Base-by-base conservation (phyloP, 2,329 filamentous ascomycete species). In the Aureobasidium sp. region DNA sequence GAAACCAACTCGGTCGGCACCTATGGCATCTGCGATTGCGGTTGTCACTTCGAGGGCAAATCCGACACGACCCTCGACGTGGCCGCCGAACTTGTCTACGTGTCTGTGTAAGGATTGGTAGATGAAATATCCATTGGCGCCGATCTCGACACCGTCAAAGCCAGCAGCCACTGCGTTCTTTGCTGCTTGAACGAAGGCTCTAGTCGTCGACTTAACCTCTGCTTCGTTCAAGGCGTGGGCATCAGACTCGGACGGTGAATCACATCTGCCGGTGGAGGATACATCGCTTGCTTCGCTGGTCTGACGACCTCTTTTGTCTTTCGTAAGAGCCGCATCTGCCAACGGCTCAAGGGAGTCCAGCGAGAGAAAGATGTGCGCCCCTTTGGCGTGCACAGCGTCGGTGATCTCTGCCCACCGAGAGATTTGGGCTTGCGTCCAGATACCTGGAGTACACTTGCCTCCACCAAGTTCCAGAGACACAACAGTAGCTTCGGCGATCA, bases 51-150 rank as follows among this genome's bases (percentile, higher is more conserved):
- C 82, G 10, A 85, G 61, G 0, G 73, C 76, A 63, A 85, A 79
- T 21, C 81, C 69, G 53, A 77, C 66, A 63, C 83, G 74, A 65
- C 81, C 79, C 72, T 77, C 76, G 10, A 80, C 69, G 39, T 72
- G 76, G 7, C 79, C 79, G 6, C 72, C 80, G 72, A 72, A 81
- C 58, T 52, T 66, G 63, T 82, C 80, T 2, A 73, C 81, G 2
- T 84, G 77, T 49, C 75, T 74, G 65, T 83, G 86, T 16, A 88
- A 74, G 70, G 90, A 91, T 66, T 86, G 80, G 62, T 81, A 80
- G 11, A 88, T 71, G 1, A 91, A 77, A 68, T 90, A 90, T 10
- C 69, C 69, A 59, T 71, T 73, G 6, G 69, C 73, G 41, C 70
- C 77, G 13, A 79, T 71, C 64, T 79, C 86, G 16, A 89, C 79